These are phyloP conservation scores for Achaetomium macrosporum DNA, from an alignment of 2,329 filamentous ascomycete species.

Conservation along the genomic window DNA sequence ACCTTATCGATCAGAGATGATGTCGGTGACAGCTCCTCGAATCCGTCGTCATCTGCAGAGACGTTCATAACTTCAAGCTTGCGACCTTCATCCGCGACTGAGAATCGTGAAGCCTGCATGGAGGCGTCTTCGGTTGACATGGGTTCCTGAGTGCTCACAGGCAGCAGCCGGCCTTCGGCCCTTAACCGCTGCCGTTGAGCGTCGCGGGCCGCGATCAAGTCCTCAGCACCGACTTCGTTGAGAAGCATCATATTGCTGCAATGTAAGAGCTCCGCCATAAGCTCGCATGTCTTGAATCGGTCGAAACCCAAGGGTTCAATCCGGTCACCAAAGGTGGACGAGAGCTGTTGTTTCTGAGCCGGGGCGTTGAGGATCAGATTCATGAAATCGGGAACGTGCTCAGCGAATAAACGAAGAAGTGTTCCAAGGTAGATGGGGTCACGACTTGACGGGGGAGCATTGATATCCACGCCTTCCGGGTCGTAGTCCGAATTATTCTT, in stretches of 20 bases:
- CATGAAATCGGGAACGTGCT: constrained; percentile 93
- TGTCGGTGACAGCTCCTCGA: constrained; percentile 71
- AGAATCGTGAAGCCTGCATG: constrained; percentile 48
- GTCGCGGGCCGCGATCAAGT: constrained; percentile 75
- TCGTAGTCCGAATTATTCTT: constrained; percentile 99
- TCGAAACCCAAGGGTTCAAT: constrained; percentile 96
- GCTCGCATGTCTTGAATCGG: constrained; percentile 95
- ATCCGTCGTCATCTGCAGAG: constrained; percentile 76
- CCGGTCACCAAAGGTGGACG: constrained; percentile 81
- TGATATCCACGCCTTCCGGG: constrained; percentile 76
- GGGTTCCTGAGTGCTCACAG: constrained; percentile 36
- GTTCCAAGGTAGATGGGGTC: constrained; percentile 96
- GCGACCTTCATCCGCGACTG: constrained; percentile 58
- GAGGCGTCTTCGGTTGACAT: constrained; percentile 57
- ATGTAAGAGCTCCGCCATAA: constrained; percentile 95
- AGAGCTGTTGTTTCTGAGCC: constrained; percentile 66
- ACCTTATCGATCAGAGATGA: constrained; percentile 50
- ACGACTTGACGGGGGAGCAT: constrained; percentile 70
- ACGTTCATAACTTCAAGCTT: constrained; percentile 72
- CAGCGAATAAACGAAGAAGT: constrained; percentile 79
- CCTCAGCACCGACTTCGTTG: constrained; percentile 86
- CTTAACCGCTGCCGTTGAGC: constrained; percentile 74
- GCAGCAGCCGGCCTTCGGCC: constrained; percentile 66
- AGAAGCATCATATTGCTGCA: constrained; percentile 98
- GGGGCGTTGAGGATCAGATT: constrained; percentile 73